Conservation (phyloP, 2,329 filamentous ascomycete species). For the Anisogramma anomala region DNA sequence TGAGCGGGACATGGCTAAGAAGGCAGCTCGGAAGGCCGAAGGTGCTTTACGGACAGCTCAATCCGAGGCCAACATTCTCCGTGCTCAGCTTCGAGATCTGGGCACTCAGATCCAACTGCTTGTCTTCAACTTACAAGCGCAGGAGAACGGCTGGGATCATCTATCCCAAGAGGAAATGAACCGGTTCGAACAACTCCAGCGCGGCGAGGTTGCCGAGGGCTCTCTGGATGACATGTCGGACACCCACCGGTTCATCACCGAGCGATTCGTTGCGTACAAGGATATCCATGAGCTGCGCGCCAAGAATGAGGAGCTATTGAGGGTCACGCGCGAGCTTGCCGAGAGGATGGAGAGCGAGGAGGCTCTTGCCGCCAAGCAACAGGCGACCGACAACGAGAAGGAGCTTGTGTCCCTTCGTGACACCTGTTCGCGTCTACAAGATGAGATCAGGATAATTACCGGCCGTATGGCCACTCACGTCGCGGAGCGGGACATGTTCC, state of each 20-base stretch:
- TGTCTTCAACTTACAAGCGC: conserved; percentile 72
- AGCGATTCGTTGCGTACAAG: conserved; percentile 82
- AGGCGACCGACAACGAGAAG: conserved; percentile 53
- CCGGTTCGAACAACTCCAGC: conserved; percentile 66
- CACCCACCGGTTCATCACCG: conserved; percentile 79
- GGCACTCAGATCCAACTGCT: conserved; percentile 85
- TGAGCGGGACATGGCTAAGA: conserved; percentile 68
- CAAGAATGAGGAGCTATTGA: conserved; percentile 76
- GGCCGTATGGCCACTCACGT: conserved; percentile 86
- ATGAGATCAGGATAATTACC: conserved; percentile 72
- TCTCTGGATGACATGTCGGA: conserved; percentile 64
- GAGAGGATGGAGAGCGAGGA: conserved; percentile 88
- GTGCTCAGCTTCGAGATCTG: conserved; percentile 78
- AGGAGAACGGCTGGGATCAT: conserved; percentile 65
- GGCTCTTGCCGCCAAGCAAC: conserved; percentile 54
- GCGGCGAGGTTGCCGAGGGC: conserved; percentile 62
- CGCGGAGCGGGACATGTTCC: conserved; percentile 94
- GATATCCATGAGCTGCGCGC: conserved; percentile 73
- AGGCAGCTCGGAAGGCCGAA: conserved; percentile 67
- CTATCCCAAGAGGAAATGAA: conserved; percentile 60
- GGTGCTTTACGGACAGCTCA: conserved; percentile 53
- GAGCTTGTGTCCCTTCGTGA: conserved; percentile 50
- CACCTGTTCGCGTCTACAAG: conserved; percentile 42
- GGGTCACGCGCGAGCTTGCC: conserved; percentile 72
- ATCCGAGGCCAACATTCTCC: conserved; percentile 65